Evolutionary conservation across 2,329 filamentous ascomycete genomes (phyloP), one percentile per base, ranked within the genome.

Genomic region (Emmonsiellopsis sp.): DNA sequence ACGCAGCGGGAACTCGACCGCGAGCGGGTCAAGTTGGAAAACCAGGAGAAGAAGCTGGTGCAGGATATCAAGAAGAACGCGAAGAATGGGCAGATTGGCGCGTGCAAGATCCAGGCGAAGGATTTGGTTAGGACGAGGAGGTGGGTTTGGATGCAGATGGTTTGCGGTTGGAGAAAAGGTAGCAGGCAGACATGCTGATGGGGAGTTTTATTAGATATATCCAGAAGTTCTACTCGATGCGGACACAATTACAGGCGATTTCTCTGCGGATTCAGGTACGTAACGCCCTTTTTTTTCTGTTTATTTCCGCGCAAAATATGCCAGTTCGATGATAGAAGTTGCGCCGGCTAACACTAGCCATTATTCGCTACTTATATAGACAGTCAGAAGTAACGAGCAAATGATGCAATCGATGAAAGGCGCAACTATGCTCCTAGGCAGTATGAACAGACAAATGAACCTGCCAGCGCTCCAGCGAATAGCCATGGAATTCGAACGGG

Each of bases 371-470:
- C 11, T 40, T 27, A 17, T 21, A 14, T 63, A 95, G 88, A 98
- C 93, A 49, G 92, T 97, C 59, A 85, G 93, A 59, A 96, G 91
- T 61, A 98, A 98, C 71, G 93, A 98, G 71, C 92, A 97, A 72
- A 98, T 98, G 93, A 96, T 96, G 91, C 89, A 95, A 71, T 93
- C 91, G 7, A 97, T 98, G 93, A 98, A 96, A 72, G 93, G 93
- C 36, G 93, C 93, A 4, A 97, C 93, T 1, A 84, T 86, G 71
- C 85, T 95, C 2, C 77, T 98, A 6, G 90, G 91, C 52, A 94
- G 87, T 74, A 98, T 98, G 93, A 98, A 98, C 71, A 82, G 87
- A 59, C 88, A 88, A 58, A 97, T 97, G 91, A 97, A 98, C 67
- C 82, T 98, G 2, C 93, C 93, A 0, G 90, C 90, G 14, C 77